A percentile compares a stretch with the other conserved stretches of the same genome.
Evolutionary conservation across 495 filamentous ascomycete genomes (phyloP).

Genomic region (Tetracladium setigerum): DNA sequence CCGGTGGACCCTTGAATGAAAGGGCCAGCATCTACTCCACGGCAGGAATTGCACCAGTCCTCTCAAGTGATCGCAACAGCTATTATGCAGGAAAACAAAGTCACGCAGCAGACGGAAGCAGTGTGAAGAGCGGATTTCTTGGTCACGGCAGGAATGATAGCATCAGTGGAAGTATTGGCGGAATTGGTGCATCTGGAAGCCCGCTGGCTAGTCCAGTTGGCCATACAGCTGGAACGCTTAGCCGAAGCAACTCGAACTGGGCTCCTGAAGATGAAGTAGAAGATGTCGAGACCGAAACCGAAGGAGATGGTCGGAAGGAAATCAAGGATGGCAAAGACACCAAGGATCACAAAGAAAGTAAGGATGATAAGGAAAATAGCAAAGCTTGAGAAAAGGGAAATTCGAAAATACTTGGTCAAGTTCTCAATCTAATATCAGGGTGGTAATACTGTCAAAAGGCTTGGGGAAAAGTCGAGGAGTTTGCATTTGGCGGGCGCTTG

Average conservation of each 20-base stretch:
- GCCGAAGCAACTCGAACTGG: slow-evolving; percentile 49
- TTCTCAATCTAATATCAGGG: no score
- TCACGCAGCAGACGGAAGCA: slow-evolving; percentile 59
- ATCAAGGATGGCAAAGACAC: no score
- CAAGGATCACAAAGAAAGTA: no score
- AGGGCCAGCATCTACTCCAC: slow-evolving; percentile 81
- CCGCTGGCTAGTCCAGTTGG: slow-evolving; percentile 39
- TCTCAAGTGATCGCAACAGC: slow-evolving; percentile 71
- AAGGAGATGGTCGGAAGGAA: neutral
- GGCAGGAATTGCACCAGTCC: slow-evolving; percentile 57
- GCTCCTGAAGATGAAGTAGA: slow-evolving; percentile 3
- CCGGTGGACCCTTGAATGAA: slow-evolving; percentile 58
- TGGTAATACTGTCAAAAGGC: no score
- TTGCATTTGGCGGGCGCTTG: no score
- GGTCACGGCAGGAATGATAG: slow-evolving; percentile 79
- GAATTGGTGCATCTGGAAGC: slow-evolving; percentile 41
- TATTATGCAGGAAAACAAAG: slow-evolving; percentile 66
- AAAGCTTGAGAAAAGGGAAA: no score
- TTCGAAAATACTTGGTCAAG: no score
- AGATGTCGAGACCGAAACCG: slow-evolving; percentile 1
- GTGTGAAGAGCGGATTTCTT: slow-evolving; percentile 67
- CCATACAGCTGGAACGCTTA: slow-evolving; percentile 19
- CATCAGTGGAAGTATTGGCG: slow-evolving; percentile 66
- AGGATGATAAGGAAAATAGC: no score
- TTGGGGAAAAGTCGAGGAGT: no score